A percentile compares a stretch with the other conserved stretches of the same genome.
phyloP scores from a whole-genome alignment of 192 early-diverging fungal species.

The Entophlyctis luteolus region DNA sequence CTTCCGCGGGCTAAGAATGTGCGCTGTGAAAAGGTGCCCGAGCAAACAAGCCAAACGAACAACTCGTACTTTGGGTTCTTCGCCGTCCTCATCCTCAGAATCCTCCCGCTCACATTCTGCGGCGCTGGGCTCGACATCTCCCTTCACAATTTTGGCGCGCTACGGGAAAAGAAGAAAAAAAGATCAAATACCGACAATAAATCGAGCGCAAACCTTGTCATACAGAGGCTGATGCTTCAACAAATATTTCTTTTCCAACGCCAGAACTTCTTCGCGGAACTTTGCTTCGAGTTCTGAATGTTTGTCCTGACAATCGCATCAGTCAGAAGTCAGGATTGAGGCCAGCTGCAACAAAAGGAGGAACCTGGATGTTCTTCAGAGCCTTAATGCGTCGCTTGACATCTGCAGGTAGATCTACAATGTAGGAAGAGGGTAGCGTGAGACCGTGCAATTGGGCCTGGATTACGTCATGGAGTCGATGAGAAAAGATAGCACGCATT shows the following conservation, averaged over 20 bases:
- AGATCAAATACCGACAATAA: no score
- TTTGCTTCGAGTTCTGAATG: conserved; percentile 80
- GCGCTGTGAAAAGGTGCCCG: no score
- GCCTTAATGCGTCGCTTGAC: conserved; percentile 84
- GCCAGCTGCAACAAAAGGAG: no score
- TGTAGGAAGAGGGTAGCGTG: conserved; percentile 61
- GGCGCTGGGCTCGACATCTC: conserved; percentile 87
- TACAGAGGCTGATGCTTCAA: conserved; percentile 82
- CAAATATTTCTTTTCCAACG: conserved; percentile 94
- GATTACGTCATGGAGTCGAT: no score
- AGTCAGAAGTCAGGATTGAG: no score
- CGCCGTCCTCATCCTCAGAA: conserved; percentile 55
- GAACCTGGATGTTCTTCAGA: conserved; percentile 83
- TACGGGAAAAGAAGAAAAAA: no score
- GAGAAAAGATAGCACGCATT: no score
- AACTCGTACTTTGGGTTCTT: no score
- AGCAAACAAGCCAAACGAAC: no score
- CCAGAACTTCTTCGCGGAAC: conserved; percentile 91
- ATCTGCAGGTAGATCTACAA: conserved; percentile 55
- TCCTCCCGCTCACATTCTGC: conserved; percentile 68
- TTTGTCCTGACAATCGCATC: conserved; percentile 62
- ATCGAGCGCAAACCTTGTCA: conserved; percentile 45
- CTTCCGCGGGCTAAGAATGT: no score
- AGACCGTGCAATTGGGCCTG: conserved; percentile 75
- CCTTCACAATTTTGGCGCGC: conserved; percentile 75